Percentiles rank a stretch among this genome's conserved stretches.
Evolutionary conservation across 2,329 filamentous ascomycete species (phyloP).

Genomic region (Huntiella decipiens): DNA sequence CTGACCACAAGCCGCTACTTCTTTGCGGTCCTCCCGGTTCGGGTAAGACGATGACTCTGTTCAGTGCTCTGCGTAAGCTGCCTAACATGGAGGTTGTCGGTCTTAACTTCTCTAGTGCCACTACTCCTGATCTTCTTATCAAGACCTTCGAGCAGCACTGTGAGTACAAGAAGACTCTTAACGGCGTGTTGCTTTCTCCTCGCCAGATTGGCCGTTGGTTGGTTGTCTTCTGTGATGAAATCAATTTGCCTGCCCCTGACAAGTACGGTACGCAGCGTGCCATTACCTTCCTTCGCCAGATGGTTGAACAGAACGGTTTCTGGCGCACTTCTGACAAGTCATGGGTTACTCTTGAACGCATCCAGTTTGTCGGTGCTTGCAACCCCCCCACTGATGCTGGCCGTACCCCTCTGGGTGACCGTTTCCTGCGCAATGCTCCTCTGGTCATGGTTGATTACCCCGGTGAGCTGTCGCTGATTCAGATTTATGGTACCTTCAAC

Average conservation of each 20-base stretch:
- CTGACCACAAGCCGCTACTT: slow-evolving; percentile 90
- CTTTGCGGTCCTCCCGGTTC: slow-evolving; percentile 95
- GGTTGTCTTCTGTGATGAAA: slow-evolving; percentile 97
- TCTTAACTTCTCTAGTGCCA: slow-evolving; percentile 97
- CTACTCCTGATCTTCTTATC: slow-evolving; percentile 89
- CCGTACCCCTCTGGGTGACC: slow-evolving; percentile 77
- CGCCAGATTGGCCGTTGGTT: slow-evolving; percentile 96
- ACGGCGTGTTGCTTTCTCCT: slow-evolving; percentile 85
- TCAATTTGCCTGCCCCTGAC: slow-evolving; percentile 94
- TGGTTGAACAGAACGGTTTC: slow-evolving; percentile 98
- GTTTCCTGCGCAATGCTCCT: slow-evolving; percentile 93
- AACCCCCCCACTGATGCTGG: slow-evolving; percentile 96
- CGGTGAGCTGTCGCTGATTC: slow-evolving; percentile 77
- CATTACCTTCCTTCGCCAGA: slow-evolving; percentile 89
- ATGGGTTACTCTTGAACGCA: slow-evolving; percentile 93
- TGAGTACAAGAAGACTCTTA: slow-evolving; percentile 97
- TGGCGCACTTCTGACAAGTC: slow-evolving; percentile 95
- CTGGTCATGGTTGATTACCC: slow-evolving; percentile 99
- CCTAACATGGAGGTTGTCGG: slow-evolving; percentile 98
- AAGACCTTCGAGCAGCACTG: slow-evolving; percentile 99
- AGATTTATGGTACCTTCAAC: slow-evolving; percentile 99
- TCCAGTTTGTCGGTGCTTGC: slow-evolving; percentile 96
- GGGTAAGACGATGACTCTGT: slow-evolving; percentile 98
- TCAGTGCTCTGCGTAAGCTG: slow-evolving; percentile 88
- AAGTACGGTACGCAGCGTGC: slow-evolving; percentile 94